Base-by-base conservation (phyloP, 176 grass and related monocot species). In the Eragrostis curvula region DNA sequence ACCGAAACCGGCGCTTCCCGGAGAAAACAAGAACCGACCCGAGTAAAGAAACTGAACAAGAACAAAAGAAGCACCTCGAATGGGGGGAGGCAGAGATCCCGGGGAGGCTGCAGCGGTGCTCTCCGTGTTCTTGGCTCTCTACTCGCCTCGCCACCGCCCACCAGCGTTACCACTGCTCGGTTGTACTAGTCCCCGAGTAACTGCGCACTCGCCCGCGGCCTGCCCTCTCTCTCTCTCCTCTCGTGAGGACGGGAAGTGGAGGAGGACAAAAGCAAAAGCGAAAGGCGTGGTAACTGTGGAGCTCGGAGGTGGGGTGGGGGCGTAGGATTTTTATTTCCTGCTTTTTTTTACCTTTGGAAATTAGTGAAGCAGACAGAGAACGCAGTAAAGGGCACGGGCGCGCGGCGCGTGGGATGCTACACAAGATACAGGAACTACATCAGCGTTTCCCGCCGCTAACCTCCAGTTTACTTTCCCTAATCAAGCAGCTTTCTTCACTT, bases 41-140 rank as follows among this genome's bases (percentile, higher is more conserved):
- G 12, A 28, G 32, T 16, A 68, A 57, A 58, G 5, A 64, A 80
- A 51, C 49, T 30, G 59, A 12, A n/a, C 9, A 2, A n/a, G 15
- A 65, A 58, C 7, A 17, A 45, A 32, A 79, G 16, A 67, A 75
- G 66, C 78, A 89, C 88, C 88, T 89, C 83, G 83, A 60, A 86
- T 28, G 56, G 28, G 27, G 58, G 58, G 28, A 70, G 29, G 72
- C 25, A 83, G 71, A 77, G 83, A 89, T 89, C 72, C 88, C 65
- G 32, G 72, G 46, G 66, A 46, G 24, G 40, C 21, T 9, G 47
- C 29, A 32, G 66, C 41, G 62, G 3, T 20, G 11, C 14, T 39
- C 44, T 23, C 68, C 74, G 27, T 73, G 70, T 29, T 70, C 82
- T 85, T 81, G 63, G 60, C 9, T 80, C 68, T 18, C 69, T 57